phyloP scores from a whole-genome alignment of 495 filamentous ascomycete species.

The Daldinia caldariorum region DNA sequence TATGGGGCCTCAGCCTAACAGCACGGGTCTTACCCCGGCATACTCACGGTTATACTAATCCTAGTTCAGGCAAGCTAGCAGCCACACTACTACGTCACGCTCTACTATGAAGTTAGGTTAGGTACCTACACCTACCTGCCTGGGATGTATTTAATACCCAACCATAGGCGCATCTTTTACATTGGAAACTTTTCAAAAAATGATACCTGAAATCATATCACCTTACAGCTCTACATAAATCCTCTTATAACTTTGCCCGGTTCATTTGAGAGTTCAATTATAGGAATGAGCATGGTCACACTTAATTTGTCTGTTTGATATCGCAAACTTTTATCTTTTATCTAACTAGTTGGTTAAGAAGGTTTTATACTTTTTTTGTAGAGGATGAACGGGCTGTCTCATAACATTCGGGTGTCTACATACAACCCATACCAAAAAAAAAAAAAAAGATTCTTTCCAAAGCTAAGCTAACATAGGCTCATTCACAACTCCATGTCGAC shows the following conservation, averaged over 20 bases:
- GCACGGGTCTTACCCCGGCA: not conserved
- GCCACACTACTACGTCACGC: conserved; percentile 15
- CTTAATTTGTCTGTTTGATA: not conserved
- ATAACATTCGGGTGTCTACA: not conserved
- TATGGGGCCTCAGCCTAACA: not conserved
- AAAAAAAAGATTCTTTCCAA: not conserved
- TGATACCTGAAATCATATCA: not conserved
- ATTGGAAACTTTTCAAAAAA: not conserved
- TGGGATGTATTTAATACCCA: conserved; percentile 23
- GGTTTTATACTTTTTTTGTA: no score
- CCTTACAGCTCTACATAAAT: conserved; percentile 14
- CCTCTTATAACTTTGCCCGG: not conserved
- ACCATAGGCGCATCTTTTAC: conserved; percentile 4
- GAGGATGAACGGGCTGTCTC: not conserved
- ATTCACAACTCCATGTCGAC: conserved; percentile 29
- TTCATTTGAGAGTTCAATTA: conserved; percentile 8
- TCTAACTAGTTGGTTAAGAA: no score
- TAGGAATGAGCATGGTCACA: not conserved
- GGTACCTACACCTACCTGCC: no score
- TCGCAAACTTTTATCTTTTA: not conserved
- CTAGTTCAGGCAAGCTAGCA: not conserved
- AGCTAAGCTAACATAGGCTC: not conserved
- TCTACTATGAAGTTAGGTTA: not conserved
- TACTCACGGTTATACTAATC: not conserved
- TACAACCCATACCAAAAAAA: not conserved